Percentiles rank a stretch among this genome's conserved stretches.
These are phyloP conservation scores for Davidsoniella australis DNA, from an alignment of 2,329 filamentous ascomycete genomes.

Conservation along the genomic window DNA sequence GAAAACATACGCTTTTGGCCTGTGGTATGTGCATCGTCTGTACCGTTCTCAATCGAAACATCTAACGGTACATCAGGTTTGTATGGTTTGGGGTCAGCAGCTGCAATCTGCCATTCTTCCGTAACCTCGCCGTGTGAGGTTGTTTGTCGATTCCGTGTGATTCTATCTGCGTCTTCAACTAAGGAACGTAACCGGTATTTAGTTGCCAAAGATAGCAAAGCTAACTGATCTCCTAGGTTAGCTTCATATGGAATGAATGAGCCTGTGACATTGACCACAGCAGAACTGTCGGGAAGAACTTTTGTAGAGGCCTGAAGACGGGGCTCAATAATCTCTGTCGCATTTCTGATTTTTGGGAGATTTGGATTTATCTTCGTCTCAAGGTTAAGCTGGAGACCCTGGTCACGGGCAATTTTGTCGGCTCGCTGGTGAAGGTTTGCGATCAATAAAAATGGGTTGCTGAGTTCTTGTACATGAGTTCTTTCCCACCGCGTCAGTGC, in stretches of 20 bases:
- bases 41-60: not conserved
- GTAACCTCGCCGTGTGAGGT: constrained; percentile 69
- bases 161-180: constrained; percentile 56
- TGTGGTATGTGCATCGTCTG: not conserved
- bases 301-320: constrained; percentile 7
- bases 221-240: constrained; percentile 64
- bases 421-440: constrained; percentile 42
- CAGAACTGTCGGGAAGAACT: constrained; percentile 18
- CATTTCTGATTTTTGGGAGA: constrained; percentile 20
- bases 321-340: constrained; percentile 8
- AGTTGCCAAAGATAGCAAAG: constrained; percentile 64
- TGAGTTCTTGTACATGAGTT: constrained; percentile 49
- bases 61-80: constrained; percentile 13
- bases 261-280: constrained; percentile 38
- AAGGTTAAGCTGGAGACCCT: constrained; percentile 37
- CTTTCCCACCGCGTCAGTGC: constrained; percentile 45
- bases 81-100: constrained; percentile 31
- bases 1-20: constrained; percentile 10
- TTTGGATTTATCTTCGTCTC: constrained; percentile 35
- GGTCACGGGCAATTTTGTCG: constrained; percentile 39
- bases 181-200: constrained; percentile 63
- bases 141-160: constrained; percentile 55
- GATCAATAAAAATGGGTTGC: constrained; percentile 55
- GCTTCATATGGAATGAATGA: constrained; percentile 61
- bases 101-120: constrained; percentile 57